A percentile compares a stretch with the other conserved stretches of the same genome.
Conservation (phyloP, 2,329 filamentous ascomycete species). For the Exophiala lecanii-corni region DNA sequence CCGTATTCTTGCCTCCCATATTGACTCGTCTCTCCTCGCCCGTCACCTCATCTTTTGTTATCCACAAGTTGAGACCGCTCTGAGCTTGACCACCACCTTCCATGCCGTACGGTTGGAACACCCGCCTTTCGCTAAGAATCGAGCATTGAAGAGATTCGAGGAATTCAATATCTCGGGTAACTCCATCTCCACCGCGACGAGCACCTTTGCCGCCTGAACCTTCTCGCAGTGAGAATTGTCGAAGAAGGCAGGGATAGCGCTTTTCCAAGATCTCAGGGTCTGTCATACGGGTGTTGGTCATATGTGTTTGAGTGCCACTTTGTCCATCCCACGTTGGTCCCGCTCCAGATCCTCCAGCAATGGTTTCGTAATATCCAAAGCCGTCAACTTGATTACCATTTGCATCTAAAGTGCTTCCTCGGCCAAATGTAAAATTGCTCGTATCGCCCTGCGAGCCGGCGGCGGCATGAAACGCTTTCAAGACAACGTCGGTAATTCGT, state of each 20-base stretch:
- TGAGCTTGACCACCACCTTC: constrained; percentile 23
- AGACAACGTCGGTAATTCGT: constrained; percentile 29
- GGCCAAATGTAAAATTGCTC: constrained; percentile 31
- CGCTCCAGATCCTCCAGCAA: constrained; percentile 71
- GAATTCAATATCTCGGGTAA: constrained; percentile 76
- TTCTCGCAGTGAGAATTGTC: constrained; percentile 61
- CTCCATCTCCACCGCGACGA: constrained; percentile 70
- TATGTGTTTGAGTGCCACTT: constrained; percentile 73
- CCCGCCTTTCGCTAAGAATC: constrained; percentile 27
- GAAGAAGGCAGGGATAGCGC: constrained; percentile 68
- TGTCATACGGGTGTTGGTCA: constrained; percentile 82
- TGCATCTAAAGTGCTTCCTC: constrained; percentile 12
- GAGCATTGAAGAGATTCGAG: constrained; percentile 67
- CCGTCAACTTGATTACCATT: constrained; percentile 29
- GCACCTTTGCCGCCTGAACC: constrained; percentile 62
- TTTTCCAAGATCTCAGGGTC: constrained; percentile 76
- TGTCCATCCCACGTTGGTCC: constrained; percentile 69
- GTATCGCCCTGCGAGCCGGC: constrained; percentile 29
- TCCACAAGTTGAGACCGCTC: constrained; percentile 26
- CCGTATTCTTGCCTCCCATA: constrained; percentile 28
- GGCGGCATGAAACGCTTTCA: constrained; percentile 30
- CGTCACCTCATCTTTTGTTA: constrained; percentile 20
- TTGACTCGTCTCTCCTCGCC: constrained; percentile 18
- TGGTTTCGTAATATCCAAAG: constrained; percentile 79
- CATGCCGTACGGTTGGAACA: constrained; percentile 28